Evolutionary conservation across 441 rosid genomes (phyloP), one percentile per base, ranked within the genome.

Genomic region (Capsella rubella): DNA sequence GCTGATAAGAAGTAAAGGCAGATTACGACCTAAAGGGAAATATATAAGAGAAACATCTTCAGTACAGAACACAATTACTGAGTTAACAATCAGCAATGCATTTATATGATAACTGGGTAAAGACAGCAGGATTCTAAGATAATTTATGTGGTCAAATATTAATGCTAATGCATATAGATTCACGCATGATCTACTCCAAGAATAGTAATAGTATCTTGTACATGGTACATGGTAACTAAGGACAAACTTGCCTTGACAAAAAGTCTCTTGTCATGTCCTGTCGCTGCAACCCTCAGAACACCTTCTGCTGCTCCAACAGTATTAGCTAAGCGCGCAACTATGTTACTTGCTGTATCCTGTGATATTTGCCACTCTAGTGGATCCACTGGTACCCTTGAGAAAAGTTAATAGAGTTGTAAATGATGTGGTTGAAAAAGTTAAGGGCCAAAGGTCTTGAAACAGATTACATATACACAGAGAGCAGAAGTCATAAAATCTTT

Each of bases 361-460:
- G 97, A 93, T 47, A 93, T 88, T 83, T 93, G 97, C 98, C 97
- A 91, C 82, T 93, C 97, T 37, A 91, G 83, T 4, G 97, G 98
- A 83, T 90, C 98, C 60, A 90, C 98, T 2, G 97, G 98, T 14
- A 88, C 90, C 78, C 98, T 92, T 25, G 55, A 78, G 61, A 40
- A 62, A 54, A 27, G 40, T 37, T 39, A 21, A 31, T 2, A 45
- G 16, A n/a, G 14, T 63, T 4, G 60, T 16, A 15, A 71, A 39
- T 21, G 21, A 69, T n/a, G 13, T 52, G 28, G 18, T 45, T 16
- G 15, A 42, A 46, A 62, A 62, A 43, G 34, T 21, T 29, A 51
- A n/a, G n/a, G 63, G 21, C 43, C 56, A 52, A 15, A 9, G 64
- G 25, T 53, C 56, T 69, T 43, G 31, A 31, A 54, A 13, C 46